These are phyloP conservation scores for Plasmodium adleri DNA, from an alignment of 169 alveolate species.

Conservation along the genomic window DNA sequence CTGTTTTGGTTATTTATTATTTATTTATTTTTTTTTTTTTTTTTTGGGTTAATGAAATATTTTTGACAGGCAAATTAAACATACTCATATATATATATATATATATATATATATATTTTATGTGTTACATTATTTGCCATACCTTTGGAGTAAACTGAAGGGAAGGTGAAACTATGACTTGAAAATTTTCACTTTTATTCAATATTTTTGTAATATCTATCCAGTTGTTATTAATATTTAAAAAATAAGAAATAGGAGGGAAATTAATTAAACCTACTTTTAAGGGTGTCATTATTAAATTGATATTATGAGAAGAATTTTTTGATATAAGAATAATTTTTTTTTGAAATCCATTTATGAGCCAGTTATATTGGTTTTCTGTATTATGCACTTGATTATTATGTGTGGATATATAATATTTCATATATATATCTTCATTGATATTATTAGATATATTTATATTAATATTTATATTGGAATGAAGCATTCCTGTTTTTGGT, in stretches of 20 bases:
- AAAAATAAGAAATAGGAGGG: constrained; percentile 51
- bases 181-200: constrained; percentile 66
- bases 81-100: background rate
- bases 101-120: background rate
- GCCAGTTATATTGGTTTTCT: constrained; percentile 34
- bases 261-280: constrained; percentile 72
- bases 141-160: constrained; percentile 57
- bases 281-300: constrained; percentile 56
- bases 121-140: constrained; percentile 36
- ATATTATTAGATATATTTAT: constrained; percentile 26
- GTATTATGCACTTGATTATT: constrained; percentile 2
- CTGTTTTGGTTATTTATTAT: background rate
- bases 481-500: constrained; percentile 58
- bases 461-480: constrained; percentile 38
- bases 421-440: constrained; percentile 64
- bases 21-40: background rate
- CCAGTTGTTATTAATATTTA: constrained; percentile 73
- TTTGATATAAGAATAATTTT: constrained; percentile 38
- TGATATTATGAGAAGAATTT: constrained; percentile 44
- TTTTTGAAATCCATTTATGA: constrained; percentile 74
- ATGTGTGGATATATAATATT: constrained; percentile 37
- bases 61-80: background rate
- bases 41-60: background rate
- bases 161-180: constrained; percentile 72
- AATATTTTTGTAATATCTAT: constrained; percentile 53